A percentile compares a stretch with the other conserved stretches of the same genome.
Evolutionary conservation across 108 stramenopile species (phyloP).

Genomic region (Discostella pseudostelligera): DNA sequence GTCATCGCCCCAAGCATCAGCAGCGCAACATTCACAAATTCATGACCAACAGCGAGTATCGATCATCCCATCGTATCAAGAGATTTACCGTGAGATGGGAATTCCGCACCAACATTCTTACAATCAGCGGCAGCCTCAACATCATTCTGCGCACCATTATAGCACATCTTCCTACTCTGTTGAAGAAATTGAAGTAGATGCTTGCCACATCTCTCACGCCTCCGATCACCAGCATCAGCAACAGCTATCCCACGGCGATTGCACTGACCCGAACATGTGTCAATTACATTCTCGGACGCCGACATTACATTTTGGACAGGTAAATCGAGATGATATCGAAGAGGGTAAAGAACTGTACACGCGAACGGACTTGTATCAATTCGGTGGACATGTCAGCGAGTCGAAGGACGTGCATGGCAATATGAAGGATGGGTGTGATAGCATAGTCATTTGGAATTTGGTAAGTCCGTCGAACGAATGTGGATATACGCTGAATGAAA

Average conservation of each 20-base stretch:
- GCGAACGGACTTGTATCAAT: conserved; percentile 29
- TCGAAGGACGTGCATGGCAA: conserved; percentile 56
- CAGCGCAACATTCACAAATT: conserved; percentile 5
- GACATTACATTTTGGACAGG: conserved; percentile 39
- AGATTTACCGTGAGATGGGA: conserved; percentile 49
- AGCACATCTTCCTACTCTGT: conserved; percentile 11
- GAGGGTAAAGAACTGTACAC: conserved; percentile 53
- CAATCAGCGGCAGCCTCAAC: conserved; percentile 7
- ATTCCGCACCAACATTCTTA: conserved; percentile 6
- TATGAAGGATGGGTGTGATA: conserved; percentile 53
- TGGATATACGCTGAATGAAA: background rate
- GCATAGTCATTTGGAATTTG: conserved; percentile 52
- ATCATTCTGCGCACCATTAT: conserved; percentile 1
- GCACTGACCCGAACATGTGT: background rate
- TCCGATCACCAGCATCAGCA: conserved; percentile 4
- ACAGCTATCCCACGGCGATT: background rate
- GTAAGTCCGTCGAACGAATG: conserved; percentile 5
- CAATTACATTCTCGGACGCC: conserved; percentile 1
- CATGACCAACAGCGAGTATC: conserved; percentile 8
- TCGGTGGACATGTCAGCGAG: conserved; percentile 42
- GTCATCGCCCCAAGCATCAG: background rate
- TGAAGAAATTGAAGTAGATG: conserved; percentile 17
- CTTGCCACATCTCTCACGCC: conserved; percentile 4
- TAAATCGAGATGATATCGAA: conserved; percentile 34
- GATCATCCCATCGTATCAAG: conserved; percentile 48